Base-by-base conservation (phyloP, 371 early-diverging fungal species). In the Coemansia sp. region DNA sequence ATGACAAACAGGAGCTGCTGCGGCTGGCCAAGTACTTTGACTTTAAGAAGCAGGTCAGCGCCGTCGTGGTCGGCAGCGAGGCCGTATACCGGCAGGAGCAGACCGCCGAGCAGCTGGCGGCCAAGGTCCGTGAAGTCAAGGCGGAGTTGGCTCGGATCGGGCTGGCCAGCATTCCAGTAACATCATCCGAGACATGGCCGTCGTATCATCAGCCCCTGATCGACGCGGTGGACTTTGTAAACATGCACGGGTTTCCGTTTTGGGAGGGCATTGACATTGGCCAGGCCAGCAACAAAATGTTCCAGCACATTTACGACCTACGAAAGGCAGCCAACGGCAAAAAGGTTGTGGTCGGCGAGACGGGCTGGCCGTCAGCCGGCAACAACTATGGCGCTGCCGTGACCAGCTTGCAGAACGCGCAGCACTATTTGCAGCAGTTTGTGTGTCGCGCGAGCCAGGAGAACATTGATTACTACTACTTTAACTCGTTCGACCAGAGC, bases 281-380 rank as follows among this genome's bases (percentile, higher is more conserved):
- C 8, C 64, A 72, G 40, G 85, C 82, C 31, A 79, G 69, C 33
- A 51, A 60, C 50, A 80, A 66, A 7, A 68, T 85, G 16, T 69
- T 83, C 53, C 63, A 66, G 30, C 81, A 81, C 57, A 79, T 76
- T 59, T 63, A 77, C 33, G 51, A 54, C n/a, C 70, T 86, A 50
- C 63, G 77, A 42, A 61, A 55, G 16, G 61, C 69, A 34, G 77
- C 81, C 42, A 58, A 64, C n/a, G 77, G 76, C 20, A 84, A 84
- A 55, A 55, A 66, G 16, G 76, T 82, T 30, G 63, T 77, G 33
- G 72, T 84, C 26, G 81, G 82, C 56, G 84, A 84, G 69, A 79
- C 80, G 40, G 85, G 85, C 57, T 85, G 85, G 84, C 86, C 85
- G n/a, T 74, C 82, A 40, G 77, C 62, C 38, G 86, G 86, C 26